Evolutionary conservation across 192 early-diverging fungal genomes (phyloP).

Genomic region (Gryganskiella cystojenkinii): DNA sequence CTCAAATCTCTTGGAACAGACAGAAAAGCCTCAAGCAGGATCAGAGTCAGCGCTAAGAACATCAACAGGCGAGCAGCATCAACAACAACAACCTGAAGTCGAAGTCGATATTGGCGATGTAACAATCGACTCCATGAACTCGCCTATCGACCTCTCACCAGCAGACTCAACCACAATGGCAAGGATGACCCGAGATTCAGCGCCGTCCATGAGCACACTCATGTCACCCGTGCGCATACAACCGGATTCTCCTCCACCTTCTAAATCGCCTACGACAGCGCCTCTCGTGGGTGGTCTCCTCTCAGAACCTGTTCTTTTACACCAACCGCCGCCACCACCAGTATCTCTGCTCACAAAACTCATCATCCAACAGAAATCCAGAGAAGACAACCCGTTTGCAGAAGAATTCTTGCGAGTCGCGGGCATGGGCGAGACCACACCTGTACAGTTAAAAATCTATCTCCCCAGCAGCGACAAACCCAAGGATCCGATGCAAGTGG

Average conservation of each 20-base stretch:
- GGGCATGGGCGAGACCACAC: slow-evolving; percentile 67
- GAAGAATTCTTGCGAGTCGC: slow-evolving; percentile 73
- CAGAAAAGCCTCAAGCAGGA: no score
- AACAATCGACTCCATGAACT: slow-evolving; percentile 57
- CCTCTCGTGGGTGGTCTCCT: slow-evolving; percentile 9
- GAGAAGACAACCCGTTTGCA: slow-evolving; percentile 73
- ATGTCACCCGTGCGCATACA: slow-evolving; percentile 42
- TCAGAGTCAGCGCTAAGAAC: no score
- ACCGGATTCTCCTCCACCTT: slow-evolving; percentile 33
- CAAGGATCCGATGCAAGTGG: slow-evolving; percentile 66
- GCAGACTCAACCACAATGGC: slow-evolving; percentile 18
- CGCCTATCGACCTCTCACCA: slow-evolving; percentile 56
- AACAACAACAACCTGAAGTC: neutral
- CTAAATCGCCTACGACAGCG: slow-evolving; percentile 1
- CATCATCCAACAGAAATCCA: slow-evolving; percentile 68
- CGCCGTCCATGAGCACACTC: slow-evolving; percentile 7
- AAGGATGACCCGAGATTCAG: slow-evolving; percentile 1
- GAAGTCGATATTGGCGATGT: slow-evolving; percentile 33
- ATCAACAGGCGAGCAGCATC: neutral
- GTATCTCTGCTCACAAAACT: slow-evolving; percentile 71
- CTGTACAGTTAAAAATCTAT: slow-evolving; percentile 73
- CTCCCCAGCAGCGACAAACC: slow-evolving; percentile 62
- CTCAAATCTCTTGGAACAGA: no score
- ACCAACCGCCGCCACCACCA: slow-evolving; percentile 27
- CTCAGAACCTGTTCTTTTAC: slow-evolving; percentile 21